Conservation (phyloP, 305 asterid species). For the Fraxinus baroniana region DNA sequence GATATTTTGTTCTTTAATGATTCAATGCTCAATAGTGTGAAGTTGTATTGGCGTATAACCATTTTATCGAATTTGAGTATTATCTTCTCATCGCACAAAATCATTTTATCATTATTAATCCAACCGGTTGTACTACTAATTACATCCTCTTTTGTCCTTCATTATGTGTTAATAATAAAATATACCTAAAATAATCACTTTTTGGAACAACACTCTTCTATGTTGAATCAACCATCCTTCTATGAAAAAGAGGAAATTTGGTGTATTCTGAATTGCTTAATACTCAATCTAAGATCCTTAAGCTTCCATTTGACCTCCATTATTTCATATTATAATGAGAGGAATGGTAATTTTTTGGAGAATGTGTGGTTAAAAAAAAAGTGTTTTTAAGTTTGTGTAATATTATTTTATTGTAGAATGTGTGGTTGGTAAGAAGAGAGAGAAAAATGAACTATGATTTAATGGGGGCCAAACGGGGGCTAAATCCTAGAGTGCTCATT, state of each 20-base stretch:
- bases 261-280: not conserved
- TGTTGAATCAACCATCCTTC: not conserved
- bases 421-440: too few species aligned
- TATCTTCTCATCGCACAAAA: not conserved
- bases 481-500: not conserved
- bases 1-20: not conserved
- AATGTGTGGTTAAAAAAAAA: too few species aligned
- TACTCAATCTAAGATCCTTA: not conserved
- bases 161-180: not conserved
- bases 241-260: not conserved
- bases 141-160: not conserved
- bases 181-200: not conserved
- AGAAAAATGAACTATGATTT: too few species aligned
- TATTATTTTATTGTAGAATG: too few species aligned
- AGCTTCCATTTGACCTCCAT: too few species aligned
- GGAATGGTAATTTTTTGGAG: too few species aligned
- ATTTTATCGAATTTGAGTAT: not conserved
- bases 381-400: too few species aligned
- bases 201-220: not conserved
- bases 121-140: not conserved
- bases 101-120: not conserved
- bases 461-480: too few species aligned
- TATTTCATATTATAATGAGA: too few species aligned
- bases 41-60: not conserved
- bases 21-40: not conserved